phyloP scores from a whole-genome alignment of 1,139 yeast genomes.

The Pichia sp. region DNA sequence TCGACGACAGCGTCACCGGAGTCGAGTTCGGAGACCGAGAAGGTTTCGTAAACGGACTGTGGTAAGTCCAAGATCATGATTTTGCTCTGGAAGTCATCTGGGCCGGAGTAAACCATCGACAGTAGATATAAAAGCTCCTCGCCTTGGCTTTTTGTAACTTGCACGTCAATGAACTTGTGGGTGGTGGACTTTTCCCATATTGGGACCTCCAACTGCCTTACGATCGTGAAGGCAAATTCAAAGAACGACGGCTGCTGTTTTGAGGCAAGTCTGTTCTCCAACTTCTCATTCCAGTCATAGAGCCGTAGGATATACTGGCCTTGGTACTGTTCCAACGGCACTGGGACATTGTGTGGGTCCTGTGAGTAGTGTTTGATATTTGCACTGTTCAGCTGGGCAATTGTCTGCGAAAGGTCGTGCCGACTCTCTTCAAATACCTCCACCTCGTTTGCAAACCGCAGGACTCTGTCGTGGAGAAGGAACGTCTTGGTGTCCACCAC shows the following conservation, averaged over 20 bases:
- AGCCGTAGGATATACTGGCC: conserved; percentile 51
- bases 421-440: neutral
- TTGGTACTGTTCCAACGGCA: conserved; percentile 36
- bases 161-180: conserved; percentile 38
- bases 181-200: conserved; percentile 38
- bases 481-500: neutral
- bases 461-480: neutral
- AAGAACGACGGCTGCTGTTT: conserved; percentile 10
- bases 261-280: conserved; percentile 5
- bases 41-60: conserved; percentile 52
- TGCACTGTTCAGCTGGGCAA: neutral
- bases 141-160: conserved; percentile 30
- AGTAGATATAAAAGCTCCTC: conserved; percentile 13
- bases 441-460: conserved; percentile 1
- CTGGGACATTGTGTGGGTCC: conserved; percentile 2
- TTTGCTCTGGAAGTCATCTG: conserved; percentile 31
- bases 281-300: conserved; percentile 21
- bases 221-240: conserved; percentile 23
- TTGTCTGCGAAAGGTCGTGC: neutral
- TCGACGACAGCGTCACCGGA: neutral
- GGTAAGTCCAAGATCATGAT: conserved; percentile 54
- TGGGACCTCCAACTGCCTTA: conserved; percentile 32
- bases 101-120: conserved; percentile 17
- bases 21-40: conserved; percentile 35
- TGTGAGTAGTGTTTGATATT: conserved; percentile 10